Evolutionary conservation across 2,329 filamentous ascomycete genomes (phyloP).

Genomic region (Lachnellula subtilissima): DNA sequence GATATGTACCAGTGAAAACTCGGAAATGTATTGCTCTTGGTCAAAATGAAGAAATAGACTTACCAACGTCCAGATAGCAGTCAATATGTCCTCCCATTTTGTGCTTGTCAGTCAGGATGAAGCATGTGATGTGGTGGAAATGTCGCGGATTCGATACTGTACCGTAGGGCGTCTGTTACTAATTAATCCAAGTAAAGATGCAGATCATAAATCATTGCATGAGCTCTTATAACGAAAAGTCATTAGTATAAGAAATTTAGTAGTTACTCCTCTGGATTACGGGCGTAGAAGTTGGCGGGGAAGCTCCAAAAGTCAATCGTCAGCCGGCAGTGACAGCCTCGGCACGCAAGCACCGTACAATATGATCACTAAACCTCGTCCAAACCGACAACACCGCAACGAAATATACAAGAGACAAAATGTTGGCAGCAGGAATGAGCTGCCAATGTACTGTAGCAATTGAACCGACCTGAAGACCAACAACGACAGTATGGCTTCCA

Average conservation of each 20-base stretch:
- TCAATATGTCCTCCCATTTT: constrained; percentile 59
- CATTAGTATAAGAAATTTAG: not conserved
- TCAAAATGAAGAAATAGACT: constrained; percentile 17
- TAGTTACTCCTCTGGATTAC: not conserved
- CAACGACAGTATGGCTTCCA: constrained; percentile 11
- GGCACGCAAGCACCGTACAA: not conserved
- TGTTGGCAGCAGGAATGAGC: not conserved
- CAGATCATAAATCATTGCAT: too few relatives aligned
- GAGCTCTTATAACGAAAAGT: not conserved
- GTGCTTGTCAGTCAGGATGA: not conserved
- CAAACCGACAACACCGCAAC: not conserved
- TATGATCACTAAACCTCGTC: not conserved
- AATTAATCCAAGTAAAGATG: too few relatives aligned
- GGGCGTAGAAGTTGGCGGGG: not conserved
- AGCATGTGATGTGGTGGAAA: not conserved
- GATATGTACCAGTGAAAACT: not conserved
- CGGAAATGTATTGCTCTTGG: not conserved
- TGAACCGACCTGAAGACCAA: constrained; percentile 4
- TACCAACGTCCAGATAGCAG: constrained; percentile 63
- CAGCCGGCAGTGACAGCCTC: not conserved
- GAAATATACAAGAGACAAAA: not conserved
- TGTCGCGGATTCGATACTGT: not conserved
- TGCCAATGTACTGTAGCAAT: not conserved
- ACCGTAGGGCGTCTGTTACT: too few relatives aligned
- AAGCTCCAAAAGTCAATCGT: not conserved